These are phyloP conservation scores for Asterella californica DNA, from an alignment of 225 moss, liverwort and hornwort species.

Conservation along the genomic window DNA sequence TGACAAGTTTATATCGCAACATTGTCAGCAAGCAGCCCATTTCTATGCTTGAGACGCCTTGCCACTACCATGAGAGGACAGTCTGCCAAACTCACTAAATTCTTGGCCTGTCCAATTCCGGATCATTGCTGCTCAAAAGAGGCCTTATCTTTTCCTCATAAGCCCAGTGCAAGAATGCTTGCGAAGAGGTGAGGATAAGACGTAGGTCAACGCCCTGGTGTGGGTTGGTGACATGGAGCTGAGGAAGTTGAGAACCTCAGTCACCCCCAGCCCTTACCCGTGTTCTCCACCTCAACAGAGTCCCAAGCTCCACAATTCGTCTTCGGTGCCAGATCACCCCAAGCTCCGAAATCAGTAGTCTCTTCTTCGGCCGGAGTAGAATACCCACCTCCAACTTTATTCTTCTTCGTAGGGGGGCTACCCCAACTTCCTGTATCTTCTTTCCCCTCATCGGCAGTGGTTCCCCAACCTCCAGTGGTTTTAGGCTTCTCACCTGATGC, in stretches of 20 bases:
- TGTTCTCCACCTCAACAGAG: neutral
- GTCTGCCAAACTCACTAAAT: neutral
- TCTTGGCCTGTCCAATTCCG: neutral
- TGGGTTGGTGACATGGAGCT: neutral
- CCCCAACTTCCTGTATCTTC: constrained; percentile 1
- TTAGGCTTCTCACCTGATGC: neutral
- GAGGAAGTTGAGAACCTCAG: neutral
- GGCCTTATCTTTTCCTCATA: neutral
- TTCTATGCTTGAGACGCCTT: neutral
- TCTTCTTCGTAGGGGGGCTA: constrained; percentile 5
- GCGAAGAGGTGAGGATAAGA: neutral
- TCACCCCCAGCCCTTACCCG: constrained; percentile 11
- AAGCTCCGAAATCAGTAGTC: neutral
- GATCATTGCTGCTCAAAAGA: neutral
- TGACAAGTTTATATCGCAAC: neutral
- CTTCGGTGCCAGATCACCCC: neutral
- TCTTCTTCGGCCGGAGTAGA: neutral
- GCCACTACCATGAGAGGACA: neutral
- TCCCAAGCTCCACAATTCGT: neutral
- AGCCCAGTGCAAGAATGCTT: neutral
- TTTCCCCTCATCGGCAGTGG: neutral
- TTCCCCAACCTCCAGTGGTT: neutral
- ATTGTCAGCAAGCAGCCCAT: neutral
- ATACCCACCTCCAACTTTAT: neutral
- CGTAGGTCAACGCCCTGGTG: neutral